phyloP scores from a whole-genome alignment of 1,139 yeast genomes.

The Arxiozyma heterogenica region DNA sequence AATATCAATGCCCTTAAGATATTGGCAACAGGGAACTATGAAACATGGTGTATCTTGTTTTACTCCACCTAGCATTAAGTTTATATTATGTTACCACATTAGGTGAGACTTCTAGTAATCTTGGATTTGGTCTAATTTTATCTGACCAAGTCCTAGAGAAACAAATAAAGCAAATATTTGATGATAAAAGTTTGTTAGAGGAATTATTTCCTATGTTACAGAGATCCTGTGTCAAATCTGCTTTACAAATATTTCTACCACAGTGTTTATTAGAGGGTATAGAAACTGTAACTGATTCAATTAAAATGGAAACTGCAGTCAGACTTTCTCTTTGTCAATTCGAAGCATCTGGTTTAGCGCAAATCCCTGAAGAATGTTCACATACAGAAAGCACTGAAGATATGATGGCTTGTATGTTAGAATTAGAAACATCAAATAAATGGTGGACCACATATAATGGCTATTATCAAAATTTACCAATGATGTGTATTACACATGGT shows the following conservation, averaged over 20 bases:
- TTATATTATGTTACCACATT: not conserved
- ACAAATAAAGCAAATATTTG: not conserved
- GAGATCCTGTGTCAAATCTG: slow-evolving; percentile 28
- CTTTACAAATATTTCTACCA: slow-evolving; percentile 26
- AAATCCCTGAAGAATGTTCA: slow-evolving; percentile 12
- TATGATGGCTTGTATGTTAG: slow-evolving; percentile 33
- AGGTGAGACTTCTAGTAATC: not conserved
- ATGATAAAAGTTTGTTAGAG: slow-evolving; percentile 1
- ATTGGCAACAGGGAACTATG: not conserved
- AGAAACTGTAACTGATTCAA: slow-evolving; percentile 24
- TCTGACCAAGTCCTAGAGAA: not conserved
- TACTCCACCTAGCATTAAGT: not conserved
- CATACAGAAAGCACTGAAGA: slow-evolving; percentile 10
- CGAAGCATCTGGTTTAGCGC: slow-evolving; percentile 33
- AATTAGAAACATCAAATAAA: slow-evolving; percentile 40
- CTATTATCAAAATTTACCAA: slow-evolving; percentile 41
- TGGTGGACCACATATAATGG: slow-evolving; percentile 59
- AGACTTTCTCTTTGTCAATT: slow-evolving; percentile 49
- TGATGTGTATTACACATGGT: slow-evolving; percentile 43
- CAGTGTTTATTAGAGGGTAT: slow-evolving; percentile 26
- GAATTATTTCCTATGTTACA: slow-evolving; percentile 20
- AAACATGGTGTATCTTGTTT: not conserved
- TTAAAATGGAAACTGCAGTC: slow-evolving; percentile 37
- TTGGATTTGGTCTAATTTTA: not conserved
- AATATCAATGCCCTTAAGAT: not conserved